A percentile compares a stretch with the other conserved stretches of the same genome.
phyloP scores from a whole-genome alignment of 306 rosid species.

The Mimosa bimucronata region DNA sequence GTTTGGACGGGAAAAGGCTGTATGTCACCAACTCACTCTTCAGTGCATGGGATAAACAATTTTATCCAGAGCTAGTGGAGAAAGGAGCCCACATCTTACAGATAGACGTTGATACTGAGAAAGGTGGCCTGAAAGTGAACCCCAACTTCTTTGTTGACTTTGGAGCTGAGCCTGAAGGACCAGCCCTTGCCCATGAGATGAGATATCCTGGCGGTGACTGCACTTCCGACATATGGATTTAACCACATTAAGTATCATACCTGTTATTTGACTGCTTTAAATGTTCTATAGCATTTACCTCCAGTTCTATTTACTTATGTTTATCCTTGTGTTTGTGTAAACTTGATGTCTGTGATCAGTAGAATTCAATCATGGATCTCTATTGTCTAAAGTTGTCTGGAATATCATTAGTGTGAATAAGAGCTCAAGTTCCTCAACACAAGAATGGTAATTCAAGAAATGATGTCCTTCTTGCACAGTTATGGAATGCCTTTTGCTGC shows the following conservation, averaged over 20 bases:
- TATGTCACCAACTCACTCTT: background rate
- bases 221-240: constrained; percentile 58
- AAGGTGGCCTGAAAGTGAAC: constrained; percentile 77
- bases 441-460: constrained; percentile 86
- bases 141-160: constrained; percentile 87
- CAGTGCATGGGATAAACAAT: constrained; percentile 39
- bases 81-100: constrained; percentile 80
- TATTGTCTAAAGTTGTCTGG: background rate
- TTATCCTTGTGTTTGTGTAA: background rate
- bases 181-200: constrained; percentile 97
- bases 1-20: background rate
- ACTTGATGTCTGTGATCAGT: background rate
- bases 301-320: background rate
- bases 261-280: background rate
- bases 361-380: background rate
- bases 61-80: constrained; percentile 68
- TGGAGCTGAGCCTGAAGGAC: constrained; percentile 86
- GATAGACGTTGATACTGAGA: constrained; percentile 64
- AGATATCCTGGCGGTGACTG: constrained; percentile 97
- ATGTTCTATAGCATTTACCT: background rate
- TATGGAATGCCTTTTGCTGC: constrained; percentile 60
- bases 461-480: constrained; percentile 64
- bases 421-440: constrained; percentile 38
- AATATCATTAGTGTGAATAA: background rate
- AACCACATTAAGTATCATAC: background rate